Evolutionary conservation across 768 basidiomycete species (phyloP).

Genomic region (Phlegmacium glaucopus): DNA sequence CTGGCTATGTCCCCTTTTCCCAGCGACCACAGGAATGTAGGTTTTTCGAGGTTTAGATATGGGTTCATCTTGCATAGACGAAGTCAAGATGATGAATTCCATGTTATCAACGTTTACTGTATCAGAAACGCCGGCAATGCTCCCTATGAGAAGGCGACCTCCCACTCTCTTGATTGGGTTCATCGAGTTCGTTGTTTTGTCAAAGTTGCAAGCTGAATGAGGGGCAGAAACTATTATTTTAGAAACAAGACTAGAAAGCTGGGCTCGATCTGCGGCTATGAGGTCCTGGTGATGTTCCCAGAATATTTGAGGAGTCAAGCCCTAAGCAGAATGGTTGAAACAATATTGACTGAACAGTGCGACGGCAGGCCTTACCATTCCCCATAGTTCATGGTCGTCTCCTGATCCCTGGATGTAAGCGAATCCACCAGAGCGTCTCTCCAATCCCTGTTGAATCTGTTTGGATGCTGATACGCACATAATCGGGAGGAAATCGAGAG

Average conservation of each 20-base stretch:
- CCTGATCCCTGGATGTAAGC: conserved; percentile 92
- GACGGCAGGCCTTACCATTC: conserved; percentile 47
- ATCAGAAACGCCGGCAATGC: conserved; percentile 22
- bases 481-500: conserved; percentile 50
- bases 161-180: conserved; percentile 33
- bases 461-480: conserved; percentile 87
- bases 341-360: conserved; percentile 3
- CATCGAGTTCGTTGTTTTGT: conserved; percentile 2
- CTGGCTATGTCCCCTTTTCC: conserved; percentile 51
- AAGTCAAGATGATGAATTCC: conserved; percentile 11
- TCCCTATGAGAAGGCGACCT: conserved; percentile 41
- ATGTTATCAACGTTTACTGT: conserved; percentile 5
- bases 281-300: conserved; percentile 58
- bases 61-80: neutral
- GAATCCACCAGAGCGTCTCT: conserved; percentile 66
- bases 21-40: conserved; percentile 21
- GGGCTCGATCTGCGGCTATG: conserved; percentile 41
- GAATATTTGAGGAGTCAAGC: conserved; percentile 70
- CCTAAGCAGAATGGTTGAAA: conserved; percentile 38
- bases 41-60: neutral
- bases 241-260: conserved; percentile 46
- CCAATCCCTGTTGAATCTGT: conserved; percentile 55
- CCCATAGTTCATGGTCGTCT: conserved; percentile 93
- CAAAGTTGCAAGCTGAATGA: neutral
- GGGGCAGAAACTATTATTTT: conserved; percentile 18